A percentile compares a stretch with the other conserved stretches of the same genome.
Conservation (phyloP, 306 rosid genomes). For the Fragaria ananassa region DNA sequence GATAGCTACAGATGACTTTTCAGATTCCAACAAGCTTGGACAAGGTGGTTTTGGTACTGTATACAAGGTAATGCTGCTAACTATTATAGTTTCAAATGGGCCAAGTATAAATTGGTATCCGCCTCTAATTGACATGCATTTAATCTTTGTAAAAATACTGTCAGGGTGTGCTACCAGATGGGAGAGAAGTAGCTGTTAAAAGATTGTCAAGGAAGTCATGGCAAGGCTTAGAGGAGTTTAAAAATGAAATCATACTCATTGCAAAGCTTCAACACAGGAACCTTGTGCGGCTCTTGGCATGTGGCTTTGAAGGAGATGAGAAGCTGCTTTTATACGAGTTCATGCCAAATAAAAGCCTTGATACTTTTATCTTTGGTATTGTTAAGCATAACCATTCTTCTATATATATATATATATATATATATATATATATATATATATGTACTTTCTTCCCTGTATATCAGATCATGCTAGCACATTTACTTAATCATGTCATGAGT, state of each 20-base stretch:
- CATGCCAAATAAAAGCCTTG: constrained; percentile 67
- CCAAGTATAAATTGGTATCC: background rate
- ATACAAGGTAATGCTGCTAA: constrained; percentile 30
- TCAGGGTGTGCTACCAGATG: constrained; percentile 55
- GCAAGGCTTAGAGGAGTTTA: constrained; percentile 69
- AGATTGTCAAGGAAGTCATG: constrained; percentile 56
- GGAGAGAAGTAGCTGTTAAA: constrained; percentile 58
- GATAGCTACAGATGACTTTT: constrained; percentile 34
- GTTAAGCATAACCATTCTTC: background rate
- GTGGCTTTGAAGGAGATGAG: constrained; percentile 53
- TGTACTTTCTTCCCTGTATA: background rate
- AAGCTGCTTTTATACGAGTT: constrained; percentile 56
- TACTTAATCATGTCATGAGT: background rate
- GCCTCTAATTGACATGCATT: background rate
- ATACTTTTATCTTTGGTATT: constrained; percentile 49
- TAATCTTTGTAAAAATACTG: constrained; percentile 3
- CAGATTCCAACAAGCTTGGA: constrained; percentile 45
- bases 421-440: background rate
- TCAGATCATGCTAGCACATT: background rate
- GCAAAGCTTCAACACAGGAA: constrained; percentile 66
- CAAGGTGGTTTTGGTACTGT: constrained; percentile 69
- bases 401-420: background rate
- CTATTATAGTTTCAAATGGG: background rate
- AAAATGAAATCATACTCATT: constrained; percentile 50
- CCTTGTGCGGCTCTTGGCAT: constrained; percentile 66